Base-by-base conservation (phyloP, 1,139 yeast species). In the Saccharomyces hybrid region DNA sequence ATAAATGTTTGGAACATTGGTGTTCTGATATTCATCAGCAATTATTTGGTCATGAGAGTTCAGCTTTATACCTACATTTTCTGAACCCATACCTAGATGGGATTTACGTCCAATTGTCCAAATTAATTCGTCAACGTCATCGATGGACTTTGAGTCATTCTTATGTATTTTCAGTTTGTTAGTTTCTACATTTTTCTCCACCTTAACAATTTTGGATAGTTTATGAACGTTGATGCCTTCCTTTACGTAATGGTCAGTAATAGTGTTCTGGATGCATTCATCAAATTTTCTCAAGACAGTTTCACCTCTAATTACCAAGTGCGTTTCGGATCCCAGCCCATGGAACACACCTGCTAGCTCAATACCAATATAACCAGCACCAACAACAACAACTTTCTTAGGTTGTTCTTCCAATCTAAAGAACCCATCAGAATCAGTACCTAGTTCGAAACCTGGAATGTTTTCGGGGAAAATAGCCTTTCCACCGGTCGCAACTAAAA, bases 281-380 rank as follows among this genome's bases (percentile, higher is more conserved):
- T 93, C 99, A 69, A 95, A 93, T 56, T 86, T 79, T 70, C 98
- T 82, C 70, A 93, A 78, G 38, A 93, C 91, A 5, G 91, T 84
- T 58, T 90, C 93, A 63, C 96, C 95, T 74, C 99, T 84, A 59
- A 93, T 87, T 58, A 91, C 81, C 71, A 93, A 72, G 69, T 88
- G 91, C 51, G 96, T 86, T 63, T 93, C 89, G n/a, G 91, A 71
- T 13, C 96, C 96, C 58, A 93, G 78, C 32, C 90, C 89, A 60
- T 86, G 79, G 81, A 93, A 93, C 49, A 93, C 89, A 60, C 99
- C 99, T 4, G 97, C 87, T 54, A 93, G 80, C 74, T 93, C 99
- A 50, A 90, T 87, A 55, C 97, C 98, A 70, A 93, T 93, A 75
- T 93, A 93, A 50, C 99, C 99, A 44, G 97, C 97, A 63, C 99